A percentile compares a stretch with the other conserved stretches of the same genome.
Evolutionary conservation across 2,329 filamentous ascomycete species (phyloP).

Genomic region (Trichoderma sp.): DNA sequence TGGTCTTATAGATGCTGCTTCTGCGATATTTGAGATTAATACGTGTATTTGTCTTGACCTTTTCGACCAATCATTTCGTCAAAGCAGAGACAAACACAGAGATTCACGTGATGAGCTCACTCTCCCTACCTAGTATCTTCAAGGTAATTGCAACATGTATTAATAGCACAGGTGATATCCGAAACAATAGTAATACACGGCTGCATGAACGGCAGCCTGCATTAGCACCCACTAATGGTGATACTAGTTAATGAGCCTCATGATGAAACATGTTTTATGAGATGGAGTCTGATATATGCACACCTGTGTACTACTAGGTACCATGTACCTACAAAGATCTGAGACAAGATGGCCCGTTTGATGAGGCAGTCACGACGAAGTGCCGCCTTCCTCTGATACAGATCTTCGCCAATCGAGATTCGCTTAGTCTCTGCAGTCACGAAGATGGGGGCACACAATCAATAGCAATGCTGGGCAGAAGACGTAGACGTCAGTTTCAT

Average conservation of each 20-base stretch:
- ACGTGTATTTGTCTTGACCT: not conserved
- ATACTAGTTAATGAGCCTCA: not conserved
- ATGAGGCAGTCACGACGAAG: not conserved
- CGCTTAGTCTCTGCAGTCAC: not conserved
- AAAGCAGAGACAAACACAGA: not conserved
- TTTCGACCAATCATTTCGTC: not conserved
- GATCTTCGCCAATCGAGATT: not conserved
- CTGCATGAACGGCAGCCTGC: not conserved
- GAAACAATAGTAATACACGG: not conserved
- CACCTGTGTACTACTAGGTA: not conserved
- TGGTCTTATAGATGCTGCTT: not conserved
- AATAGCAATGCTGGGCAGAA: not conserved
- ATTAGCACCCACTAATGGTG: not conserved
- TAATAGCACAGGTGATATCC: not conserved
- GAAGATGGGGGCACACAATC: not conserved
- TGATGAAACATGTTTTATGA: constrained; percentile 1
- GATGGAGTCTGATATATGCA: not conserved
- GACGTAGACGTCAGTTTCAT: constrained; percentile 14
- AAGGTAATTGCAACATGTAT: not conserved
- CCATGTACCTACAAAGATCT: not conserved
- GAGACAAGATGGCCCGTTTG: not conserved
- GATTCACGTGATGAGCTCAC: not conserved
- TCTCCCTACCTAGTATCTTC: not conserved
- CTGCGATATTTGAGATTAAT: not conserved
- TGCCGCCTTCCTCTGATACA: not conserved